A percentile compares a stretch with the other conserved stretches of the same genome.
These are phyloP conservation scores for Xylariales sp. DNA, from an alignment of 2,329 filamentous ascomycete genomes.

Conservation along the genomic window DNA sequence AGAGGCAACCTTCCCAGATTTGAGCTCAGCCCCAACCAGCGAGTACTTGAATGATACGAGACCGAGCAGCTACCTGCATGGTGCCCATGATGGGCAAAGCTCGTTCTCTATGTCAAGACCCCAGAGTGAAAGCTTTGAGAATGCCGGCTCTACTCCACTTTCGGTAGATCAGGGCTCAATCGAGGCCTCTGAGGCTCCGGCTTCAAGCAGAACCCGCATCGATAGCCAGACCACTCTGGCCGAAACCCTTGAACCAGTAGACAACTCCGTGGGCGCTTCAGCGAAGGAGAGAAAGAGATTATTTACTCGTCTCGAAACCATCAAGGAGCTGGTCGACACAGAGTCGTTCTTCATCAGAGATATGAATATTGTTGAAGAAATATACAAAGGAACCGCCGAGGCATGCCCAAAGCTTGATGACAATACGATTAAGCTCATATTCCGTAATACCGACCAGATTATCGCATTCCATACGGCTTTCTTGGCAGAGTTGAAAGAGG, in stretches of 20 bases:
- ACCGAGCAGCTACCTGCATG: constrained; percentile 34
- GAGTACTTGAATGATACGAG: constrained; percentile 38
- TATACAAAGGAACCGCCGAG: constrained; percentile 90
- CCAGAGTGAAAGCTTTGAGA: constrained; percentile 40
- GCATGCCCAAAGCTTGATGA: constrained; percentile 74
- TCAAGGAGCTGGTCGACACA: constrained; percentile 90
- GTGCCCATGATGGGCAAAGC: constrained; percentile 36
- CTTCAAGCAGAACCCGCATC: constrained; percentile 29
- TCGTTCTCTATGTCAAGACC: constrained; percentile 39
- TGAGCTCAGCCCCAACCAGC: constrained; percentile 27
- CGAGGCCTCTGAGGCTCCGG: constrained; percentile 34
- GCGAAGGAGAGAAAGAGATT: constrained; percentile 66
- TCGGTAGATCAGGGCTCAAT: constrained; percentile 44
- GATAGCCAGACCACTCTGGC: constrained; percentile 29
- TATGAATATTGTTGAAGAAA: constrained; percentile 96
- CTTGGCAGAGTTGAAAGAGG: constrained; percentile 73
- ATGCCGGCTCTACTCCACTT: constrained; percentile 37
- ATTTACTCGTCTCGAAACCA: constrained; percentile 73
- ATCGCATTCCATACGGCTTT: constrained; percentile 82
- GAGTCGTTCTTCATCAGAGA: constrained; percentile 88
- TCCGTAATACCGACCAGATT: constrained; percentile 89
- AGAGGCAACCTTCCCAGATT: constrained; percentile 18
- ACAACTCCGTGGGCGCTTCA: constrained; percentile 29
- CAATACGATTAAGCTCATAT: constrained; percentile 84
- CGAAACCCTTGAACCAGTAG: constrained; percentile 29